Percentiles rank a stretch among this genome's conserved stretches.
phyloP scores from a whole-genome alignment of 2,329 filamentous ascomycete genomes.

The Pseudocercospora musae region DNA sequence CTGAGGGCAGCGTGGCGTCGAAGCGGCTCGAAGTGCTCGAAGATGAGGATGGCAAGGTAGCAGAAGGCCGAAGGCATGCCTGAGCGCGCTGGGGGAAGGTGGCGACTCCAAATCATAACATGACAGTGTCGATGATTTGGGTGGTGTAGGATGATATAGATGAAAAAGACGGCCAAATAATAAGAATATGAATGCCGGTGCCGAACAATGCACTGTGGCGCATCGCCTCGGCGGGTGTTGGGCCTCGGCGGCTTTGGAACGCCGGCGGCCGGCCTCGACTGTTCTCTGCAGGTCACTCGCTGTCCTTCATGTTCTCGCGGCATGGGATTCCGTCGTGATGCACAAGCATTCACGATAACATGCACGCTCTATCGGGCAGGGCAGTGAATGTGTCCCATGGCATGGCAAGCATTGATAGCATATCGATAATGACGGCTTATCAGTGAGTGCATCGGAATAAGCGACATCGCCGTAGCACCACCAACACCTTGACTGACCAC shows the following conservation, averaged over 20 bases:
- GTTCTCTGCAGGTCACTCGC: neutral
- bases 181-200: too few species aligned
- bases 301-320: too few species aligned
- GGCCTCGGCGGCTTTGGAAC: neutral
- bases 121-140: conserved; percentile 40
- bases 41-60: conserved; percentile 33
- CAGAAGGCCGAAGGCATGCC: conserved; percentile 46
- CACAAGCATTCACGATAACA: neutral
- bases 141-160: neutral
- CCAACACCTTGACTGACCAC: neutral
- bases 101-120: conserved; percentile 48
- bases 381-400: too few species aligned
- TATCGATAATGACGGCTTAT: conserved; percentile 7
- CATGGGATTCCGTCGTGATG: neutral
- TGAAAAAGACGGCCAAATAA: too few species aligned
- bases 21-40: conserved; percentile 42
- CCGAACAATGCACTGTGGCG: neutral
- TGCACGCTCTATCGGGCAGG: neutral
- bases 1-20: conserved; percentile 39
- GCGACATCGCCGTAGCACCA: conserved; percentile 5
- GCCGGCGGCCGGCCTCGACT: neutral
- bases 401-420: neutral
- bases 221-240: neutral
- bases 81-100: conserved; percentile 44
- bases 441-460: neutral